Conservation (phyloP, 2,329 filamentous ascomycete species). For the Colletotrichum camelliae region DNA sequence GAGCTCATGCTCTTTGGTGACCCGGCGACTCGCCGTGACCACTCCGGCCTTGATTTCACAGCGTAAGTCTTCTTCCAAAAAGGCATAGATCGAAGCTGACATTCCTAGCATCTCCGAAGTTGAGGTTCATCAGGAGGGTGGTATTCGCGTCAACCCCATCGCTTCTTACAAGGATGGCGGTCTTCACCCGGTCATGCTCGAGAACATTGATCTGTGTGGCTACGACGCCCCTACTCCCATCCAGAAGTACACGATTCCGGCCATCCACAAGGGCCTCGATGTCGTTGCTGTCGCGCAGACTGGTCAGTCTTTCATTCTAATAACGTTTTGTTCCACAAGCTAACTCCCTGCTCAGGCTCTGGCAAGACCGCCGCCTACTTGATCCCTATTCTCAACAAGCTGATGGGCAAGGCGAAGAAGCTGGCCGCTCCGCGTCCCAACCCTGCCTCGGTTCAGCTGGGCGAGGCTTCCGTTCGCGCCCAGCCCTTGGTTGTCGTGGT, state of each 20-base stretch:
- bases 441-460: slow-evolving; percentile 57
- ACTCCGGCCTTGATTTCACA: slow-evolving; percentile 66
- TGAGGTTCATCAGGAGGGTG: slow-evolving; percentile 62
- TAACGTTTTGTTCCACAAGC: slow-evolving; percentile 3
- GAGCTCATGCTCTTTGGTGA: slow-evolving; percentile 78
- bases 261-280: slow-evolving; percentile 78
- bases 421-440: slow-evolving; percentile 80
- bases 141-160: slow-evolving; percentile 54
- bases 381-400: slow-evolving; percentile 83
- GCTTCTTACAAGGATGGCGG: slow-evolving; percentile 75
- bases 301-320: slow-evolving; percentile 59
- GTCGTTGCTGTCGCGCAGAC: slow-evolving; percentile 92
- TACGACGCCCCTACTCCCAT: slow-evolving; percentile 84
- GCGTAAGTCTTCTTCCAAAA: slow-evolving; percentile 48
- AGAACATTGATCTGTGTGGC: slow-evolving; percentile 76
- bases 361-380: slow-evolving; percentile 96
- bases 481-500: slow-evolving; percentile 90
- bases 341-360: slow-evolving; percentile 65
- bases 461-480: slow-evolving; percentile 63
- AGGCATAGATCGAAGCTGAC: slow-evolving; percentile 27
- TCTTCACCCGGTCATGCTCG: slow-evolving; percentile 81
- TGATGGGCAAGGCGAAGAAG: slow-evolving; percentile 97
- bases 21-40: slow-evolving; percentile 51
- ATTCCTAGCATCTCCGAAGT: slow-evolving; percentile 58
- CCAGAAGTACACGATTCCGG: slow-evolving; percentile 83